Conservation (phyloP, 441 rosid genomes). For the Breynia disticha region DNA sequence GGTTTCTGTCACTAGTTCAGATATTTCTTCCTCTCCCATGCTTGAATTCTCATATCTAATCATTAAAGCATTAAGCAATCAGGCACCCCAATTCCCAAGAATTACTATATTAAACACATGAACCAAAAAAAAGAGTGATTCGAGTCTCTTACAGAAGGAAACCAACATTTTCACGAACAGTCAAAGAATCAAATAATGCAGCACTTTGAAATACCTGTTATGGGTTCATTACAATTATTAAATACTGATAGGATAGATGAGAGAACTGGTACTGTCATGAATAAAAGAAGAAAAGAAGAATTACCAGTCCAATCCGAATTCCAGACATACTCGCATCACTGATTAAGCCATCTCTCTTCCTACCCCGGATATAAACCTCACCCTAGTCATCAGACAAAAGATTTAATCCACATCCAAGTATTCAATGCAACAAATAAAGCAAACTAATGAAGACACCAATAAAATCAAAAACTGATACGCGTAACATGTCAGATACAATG, state of each 20-base stretch:
- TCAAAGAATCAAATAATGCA: slow-evolving; percentile 90
- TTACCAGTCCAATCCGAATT: slow-evolving; percentile 89
- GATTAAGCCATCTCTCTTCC: slow-evolving; percentile 70
- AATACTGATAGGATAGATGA: background rate
- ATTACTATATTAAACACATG: slow-evolving; percentile 5
- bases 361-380: slow-evolving; percentile 78
- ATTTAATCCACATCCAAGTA: slow-evolving; percentile 3
- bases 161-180: slow-evolving; percentile 96
- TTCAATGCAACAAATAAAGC: background rate
- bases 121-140: slow-evolving; percentile 7
- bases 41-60: slow-evolving; percentile 70
- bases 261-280: slow-evolving; percentile 3
- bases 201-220: slow-evolving; percentile 94
- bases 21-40: slow-evolving; percentile 65
- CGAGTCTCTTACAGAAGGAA: slow-evolving; percentile 82
- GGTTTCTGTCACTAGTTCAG: slow-evolving; percentile 72
- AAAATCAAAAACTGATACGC: background rate
- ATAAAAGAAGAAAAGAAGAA: slow-evolving; percentile 3
- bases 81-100: slow-evolving; percentile 10
- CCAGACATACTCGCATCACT: slow-evolving; percentile 77
- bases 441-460: slow-evolving; percentile 6
- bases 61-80: slow-evolving; percentile 15
- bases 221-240: slow-evolving; percentile 3
- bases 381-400: slow-evolving; percentile 45
- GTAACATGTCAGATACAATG: background rate